Evolutionary conservation across 192 early-diverging fungal genomes (phyloP).

Genomic region (Mortierella hygrophila): DNA sequence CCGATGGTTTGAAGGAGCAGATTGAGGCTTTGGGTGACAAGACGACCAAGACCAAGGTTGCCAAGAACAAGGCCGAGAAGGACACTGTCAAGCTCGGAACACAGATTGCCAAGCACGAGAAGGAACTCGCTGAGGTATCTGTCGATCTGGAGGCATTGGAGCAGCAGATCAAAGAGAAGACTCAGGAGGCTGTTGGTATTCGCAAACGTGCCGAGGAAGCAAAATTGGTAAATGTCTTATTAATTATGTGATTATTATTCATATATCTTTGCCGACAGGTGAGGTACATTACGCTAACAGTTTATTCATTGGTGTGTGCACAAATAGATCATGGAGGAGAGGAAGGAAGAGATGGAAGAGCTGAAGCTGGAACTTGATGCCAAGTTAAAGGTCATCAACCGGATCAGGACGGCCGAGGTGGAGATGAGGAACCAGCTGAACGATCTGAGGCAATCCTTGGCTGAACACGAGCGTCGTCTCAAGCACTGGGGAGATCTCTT

Average conservation of each 20-base stretch:
- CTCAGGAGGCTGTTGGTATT: slow-evolving; percentile 60
- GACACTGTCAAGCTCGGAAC: slow-evolving; percentile 76
- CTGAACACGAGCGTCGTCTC: slow-evolving; percentile 69
- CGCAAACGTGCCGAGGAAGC: slow-evolving; percentile 58
- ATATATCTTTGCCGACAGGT: background rate
- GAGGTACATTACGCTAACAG: background rate
- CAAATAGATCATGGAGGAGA: slow-evolving; percentile 71
- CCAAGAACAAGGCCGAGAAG: slow-evolving; percentile 83
- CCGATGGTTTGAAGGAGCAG: slow-evolving; percentile 84
- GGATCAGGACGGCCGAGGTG: slow-evolving; percentile 77
- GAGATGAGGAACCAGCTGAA: slow-evolving; percentile 77
- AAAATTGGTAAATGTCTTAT: slow-evolving; percentile 52
- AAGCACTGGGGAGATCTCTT: slow-evolving; percentile 67
- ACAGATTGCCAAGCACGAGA: slow-evolving; percentile 72
- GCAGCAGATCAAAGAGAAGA: slow-evolving; percentile 69
- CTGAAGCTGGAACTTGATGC: slow-evolving; percentile 78
- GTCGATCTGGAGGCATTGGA: slow-evolving; percentile 73
- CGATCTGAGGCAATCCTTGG: slow-evolving; percentile 69
- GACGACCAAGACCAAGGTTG: slow-evolving; percentile 79
- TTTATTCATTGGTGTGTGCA: background rate
- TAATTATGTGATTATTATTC: background rate
- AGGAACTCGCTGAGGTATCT: slow-evolving; percentile 75
- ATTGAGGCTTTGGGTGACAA: slow-evolving; percentile 77
- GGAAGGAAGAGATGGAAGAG: slow-evolving; percentile 72
- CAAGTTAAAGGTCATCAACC: slow-evolving; percentile 72